Base-by-base conservation (phyloP, 2,329 filamentous ascomycete genomes). In the Aspergillus neotritici region DNA sequence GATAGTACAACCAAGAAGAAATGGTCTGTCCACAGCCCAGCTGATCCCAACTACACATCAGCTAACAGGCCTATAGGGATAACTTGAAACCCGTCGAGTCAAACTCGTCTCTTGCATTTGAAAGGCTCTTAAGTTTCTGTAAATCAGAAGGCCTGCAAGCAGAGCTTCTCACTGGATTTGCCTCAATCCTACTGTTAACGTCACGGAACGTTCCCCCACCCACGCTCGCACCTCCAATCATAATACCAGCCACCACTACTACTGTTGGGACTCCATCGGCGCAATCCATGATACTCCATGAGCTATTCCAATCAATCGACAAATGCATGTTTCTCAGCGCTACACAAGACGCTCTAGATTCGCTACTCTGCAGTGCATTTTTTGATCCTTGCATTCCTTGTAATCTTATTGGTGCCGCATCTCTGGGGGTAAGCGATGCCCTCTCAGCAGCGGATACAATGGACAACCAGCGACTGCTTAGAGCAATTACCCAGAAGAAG, bases 371-470 rank as follows among this genome's bases (percentile, higher is more conserved):
- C 41, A 56, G 55, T 37, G 35, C 45, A 6, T 57, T 58, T 35
- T 54, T 58, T 13, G 48, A 56, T 33, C 55, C 55, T 11, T 41
- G 39, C 6, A 28, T 57, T 40, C 50, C 53, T 8, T 58, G 55
- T 44, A 57, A 52, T 35, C 37, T 57, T 2, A 2, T 48, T 12
- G 53, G 54, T 15, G 54, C 48, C 33, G 43, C 29, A 28, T 55
- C 44, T 31, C 35, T 50, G 17, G 56, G 48, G 17, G 34, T 55
- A n/a, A 41, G 9, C 14, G 47, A 46, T 37, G 51, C 46, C 8
- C 40, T 53, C 13, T 47, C 34, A 9, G 15, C 11, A 9, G 14
- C 1, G 1, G 21, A 37, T 5, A 13, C 6, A 21, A 11, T 38
- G 5, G 21, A 38, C 12, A n/a, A 38, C 5, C n/a, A 15, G 4